Conservation (phyloP, 169 alveolate species). For the Plasmodium knowlesi region DNA sequence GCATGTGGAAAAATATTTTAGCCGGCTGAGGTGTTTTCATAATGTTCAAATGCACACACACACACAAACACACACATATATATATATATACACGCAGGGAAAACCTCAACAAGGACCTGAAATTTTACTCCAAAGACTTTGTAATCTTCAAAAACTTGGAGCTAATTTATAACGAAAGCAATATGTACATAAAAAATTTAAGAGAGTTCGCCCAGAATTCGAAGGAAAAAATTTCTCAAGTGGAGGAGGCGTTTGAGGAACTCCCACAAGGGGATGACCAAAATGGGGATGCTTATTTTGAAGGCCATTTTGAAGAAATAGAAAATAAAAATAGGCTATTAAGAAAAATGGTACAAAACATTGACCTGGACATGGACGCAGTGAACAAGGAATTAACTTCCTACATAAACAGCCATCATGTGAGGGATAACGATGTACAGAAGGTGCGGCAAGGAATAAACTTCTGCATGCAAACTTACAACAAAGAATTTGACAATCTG, state of each 20-base stretch:
- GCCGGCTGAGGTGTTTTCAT: not conserved
- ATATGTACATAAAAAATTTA: constrained; percentile 51
- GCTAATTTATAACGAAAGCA: constrained; percentile 57
- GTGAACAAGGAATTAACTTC: constrained; percentile 35
- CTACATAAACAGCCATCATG: constrained; percentile 11
- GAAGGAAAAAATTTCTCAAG: constrained; percentile 48
- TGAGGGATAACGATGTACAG: constrained; percentile 36
- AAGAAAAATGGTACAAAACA: constrained; percentile 29
- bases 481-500: constrained; percentile 52
- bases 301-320: constrained; percentile 46
- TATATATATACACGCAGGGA: constrained; percentile 5
- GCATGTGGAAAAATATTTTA: not conserved
- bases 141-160: constrained; percentile 57
- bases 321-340: constrained; percentile 37
- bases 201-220: constrained; percentile 42
- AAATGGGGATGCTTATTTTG: constrained; percentile 29
- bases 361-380: constrained; percentile 39
- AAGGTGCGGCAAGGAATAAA: constrained; percentile 41
- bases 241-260: constrained; percentile 21
- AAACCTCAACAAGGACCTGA: constrained; percentile 16
- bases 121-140: constrained; percentile 69
- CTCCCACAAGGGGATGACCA: constrained; percentile 23
- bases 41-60: not conserved
- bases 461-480: constrained; percentile 32
- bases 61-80: not conserved